Evolutionary conservation across 108 stramenopile genomes (phyloP), one percentile per base, ranked within the genome.

Genomic region (Fragilaria crotonensis): DNA sequence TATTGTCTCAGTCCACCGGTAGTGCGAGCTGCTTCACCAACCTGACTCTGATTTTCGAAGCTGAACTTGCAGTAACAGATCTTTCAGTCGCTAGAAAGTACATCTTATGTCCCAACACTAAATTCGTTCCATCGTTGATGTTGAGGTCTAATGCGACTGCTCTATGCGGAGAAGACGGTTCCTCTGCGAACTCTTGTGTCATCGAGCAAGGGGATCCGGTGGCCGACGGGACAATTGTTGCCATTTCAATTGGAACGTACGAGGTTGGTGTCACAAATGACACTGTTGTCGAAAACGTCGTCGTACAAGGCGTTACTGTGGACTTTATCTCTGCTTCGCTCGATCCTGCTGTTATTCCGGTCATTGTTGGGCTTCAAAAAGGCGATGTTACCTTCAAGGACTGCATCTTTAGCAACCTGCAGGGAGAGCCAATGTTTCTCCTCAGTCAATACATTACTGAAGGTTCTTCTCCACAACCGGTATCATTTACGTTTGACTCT

Each of bases 281-380:
- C 26, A 54, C 53, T 28, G 5, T 54, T 28, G 26, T 28, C 53
- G 28, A 54, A 54, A 26, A 54, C 28, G 28, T 54, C 27, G 14
- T 29, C 27, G 19, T 50, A 17, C 21, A 50, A 22, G 25, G 53
- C 25, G 25, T 54, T n/a, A 9, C 28, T n/a, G 53, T 14, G 5
- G 25, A 28, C 25, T 27, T 28, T 29, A n/a, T 9, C 25, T 7
- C n/a, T 9, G 17, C n/a, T 7, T n/a, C 5, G 4, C 5, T 28
- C 49, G 49, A 23, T 7, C 14, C 7, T 41, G 7, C 7, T 14
- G 36, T 41, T 11, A 11, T 11, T 41, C 36, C 36, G 7, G 36
- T 41, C 36, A 41, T 7, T 11, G 36, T 41, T 41, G 36, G 36
- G 14, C 36, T 41, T 41, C 11, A 41, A 14, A 41, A 14, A 11